Evolutionary conservation across 2,329 filamentous ascomycete genomes (phyloP).

Genomic region (Arthrobotrys conoides): DNA sequence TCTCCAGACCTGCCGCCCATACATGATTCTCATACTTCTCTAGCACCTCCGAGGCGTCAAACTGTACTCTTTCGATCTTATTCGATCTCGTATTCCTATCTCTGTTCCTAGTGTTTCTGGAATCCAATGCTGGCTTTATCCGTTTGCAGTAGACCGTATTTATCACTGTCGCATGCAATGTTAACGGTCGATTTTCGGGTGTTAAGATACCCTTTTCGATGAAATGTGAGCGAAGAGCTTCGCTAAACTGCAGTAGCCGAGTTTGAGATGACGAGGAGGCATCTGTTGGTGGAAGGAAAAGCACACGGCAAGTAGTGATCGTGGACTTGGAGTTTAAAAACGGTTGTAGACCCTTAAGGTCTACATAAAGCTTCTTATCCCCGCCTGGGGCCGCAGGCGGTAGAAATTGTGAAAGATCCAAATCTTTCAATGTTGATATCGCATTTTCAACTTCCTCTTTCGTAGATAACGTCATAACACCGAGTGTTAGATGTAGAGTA

Average conservation of each 20-base stretch:
- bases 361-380: constrained; percentile 26
- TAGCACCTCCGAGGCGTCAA: constrained; percentile 73
- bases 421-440: constrained; percentile 18
- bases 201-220: constrained; percentile 72
- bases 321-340: constrained; percentile 15
- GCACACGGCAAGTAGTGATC: constrained; percentile 70
- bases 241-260: constrained; percentile 70
- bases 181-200: constrained; percentile 75
- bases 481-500: constrained; percentile 87
- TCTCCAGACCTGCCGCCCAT: constrained; percentile 79
- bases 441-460: constrained; percentile 18
- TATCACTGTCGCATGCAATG: constrained; percentile 89
- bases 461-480: constrained; percentile 75
- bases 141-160: constrained; percentile 84
- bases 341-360: constrained; percentile 35
- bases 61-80: constrained; percentile 58
- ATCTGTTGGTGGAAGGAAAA: constrained; percentile 77
- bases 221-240: constrained; percentile 73
- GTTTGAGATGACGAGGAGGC: background rate
- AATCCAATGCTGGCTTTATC: constrained; percentile 1
- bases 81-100: constrained; percentile 66
- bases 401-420: constrained; percentile 44
- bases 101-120: constrained; percentile 59
- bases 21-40: constrained; percentile 75
- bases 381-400: background rate